Evolutionary conservation across 805 yeast species (phyloP), one percentile per base, ranked within the genome.

Genomic region (Naumovozyma dairenensis): DNA sequence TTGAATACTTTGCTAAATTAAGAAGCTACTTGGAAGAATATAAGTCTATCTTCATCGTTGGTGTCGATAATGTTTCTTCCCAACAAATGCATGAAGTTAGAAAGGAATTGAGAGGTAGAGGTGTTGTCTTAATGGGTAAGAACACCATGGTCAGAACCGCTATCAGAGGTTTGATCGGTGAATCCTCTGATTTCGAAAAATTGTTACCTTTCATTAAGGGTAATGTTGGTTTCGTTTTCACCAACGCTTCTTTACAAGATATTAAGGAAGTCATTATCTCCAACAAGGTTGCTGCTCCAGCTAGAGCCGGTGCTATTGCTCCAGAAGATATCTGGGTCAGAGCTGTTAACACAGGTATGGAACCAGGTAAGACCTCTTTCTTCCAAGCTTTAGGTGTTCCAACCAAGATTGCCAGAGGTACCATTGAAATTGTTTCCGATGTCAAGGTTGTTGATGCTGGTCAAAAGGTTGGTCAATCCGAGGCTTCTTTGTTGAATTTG

Each of bases 341-440:
- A 66, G 97, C 97, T 59, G 93, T 94, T 71, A 92, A 92, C 95
- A 92, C 99, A 58, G 96, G 97, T 82, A 87, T 92, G 94, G 98
- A 92, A 76, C 99, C 99, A 71, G 97, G 97, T 81, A 92, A 92
- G 85, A 92, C 99, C 63, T 92, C 98, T 66, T 92, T 92, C 94
- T 92, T 92, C 97, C 99, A 92, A 80, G 98, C 99, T 65, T 80
- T 92, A 62, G 97, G 97, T 84, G 96, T 92, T 62, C 98, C 98
- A 79, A 92, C 99, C 84, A 92, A 92, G 93, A 92, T 92, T 86
- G 92, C 95, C 71, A 87, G 99, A 83, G 99, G 99, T 92, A 86
- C 96, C 73, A 92, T 92, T 80, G 99, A 92, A 76, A 92, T 92
- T 71, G 86, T 85, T 68, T 70, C 81, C 58, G 98, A 92, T 65